Evolutionary conservation across 768 basidiomycete genomes (phyloP), one percentile per base, ranked within the genome.

Genomic region (Panellus pusillus): DNA sequence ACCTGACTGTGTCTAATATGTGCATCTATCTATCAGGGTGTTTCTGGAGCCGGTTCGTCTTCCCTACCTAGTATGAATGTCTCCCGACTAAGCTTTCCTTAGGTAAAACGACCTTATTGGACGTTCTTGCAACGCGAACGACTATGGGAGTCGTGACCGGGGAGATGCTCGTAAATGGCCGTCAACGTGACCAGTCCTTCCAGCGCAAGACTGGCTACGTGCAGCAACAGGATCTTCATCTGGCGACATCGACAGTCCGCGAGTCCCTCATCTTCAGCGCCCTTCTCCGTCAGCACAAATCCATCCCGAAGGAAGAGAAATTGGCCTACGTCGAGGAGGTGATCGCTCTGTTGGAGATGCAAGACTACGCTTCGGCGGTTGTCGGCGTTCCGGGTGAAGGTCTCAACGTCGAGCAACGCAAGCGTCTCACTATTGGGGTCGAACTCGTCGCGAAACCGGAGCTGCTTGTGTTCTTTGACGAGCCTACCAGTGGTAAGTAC

Each of bases 391-490:
- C 64, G 15, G 65, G 67, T 14, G 65, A 67, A 48, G 66, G 66
- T 14, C 65, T 76, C 9, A 71, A 69, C 47, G 73, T 74, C 53
- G 72, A 74, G 53, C 74, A 74, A 43, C 66, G 79, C 42, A 80
- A 80, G 63, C 74, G 78, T 24, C 67, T 81, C 19, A 79, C 79
- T 9, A 82, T 80, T 58, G 79, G 74, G 61, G 79, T 81, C 63
- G 79, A 80, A 64, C 71, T 81, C 5, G 79, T 76, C 31, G 76
- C 79, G 53, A 79, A 78, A 65, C 79, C 79, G 14, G 70, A 76
- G 54, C 71, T 80, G 0, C 68, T 81, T 1, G 71, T 79, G 18
- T 83, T 84, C 74, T 68, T 83, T 13, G 83, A 84, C 60, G 82
- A 84, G 58, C 83, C 83, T 1, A 84, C 83, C 1, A 79, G 78